These are phyloP conservation scores for Obba rivulosa DNA, from an alignment of 768 basidiomycete species.

Conservation along the genomic window DNA sequence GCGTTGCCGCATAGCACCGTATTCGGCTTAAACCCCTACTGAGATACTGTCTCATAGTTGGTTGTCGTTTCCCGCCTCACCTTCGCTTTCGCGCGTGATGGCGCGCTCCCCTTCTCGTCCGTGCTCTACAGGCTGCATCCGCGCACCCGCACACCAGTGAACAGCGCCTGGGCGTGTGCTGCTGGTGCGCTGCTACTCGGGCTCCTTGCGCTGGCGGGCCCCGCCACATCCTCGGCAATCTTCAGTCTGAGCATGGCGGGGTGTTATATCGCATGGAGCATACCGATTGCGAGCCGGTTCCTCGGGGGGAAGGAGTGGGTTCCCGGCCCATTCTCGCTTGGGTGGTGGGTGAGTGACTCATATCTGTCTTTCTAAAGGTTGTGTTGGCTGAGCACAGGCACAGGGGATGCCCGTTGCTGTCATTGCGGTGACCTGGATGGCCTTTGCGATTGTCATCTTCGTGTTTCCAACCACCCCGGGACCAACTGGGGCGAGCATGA, in stretches of 20 bases:
- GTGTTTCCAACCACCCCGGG: slow-evolving; percentile 29
- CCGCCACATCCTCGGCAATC: slow-evolving; percentile 33
- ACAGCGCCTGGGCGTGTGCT: slow-evolving; percentile 50
- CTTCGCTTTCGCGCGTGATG: slow-evolving; percentile 68
- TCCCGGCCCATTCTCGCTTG: slow-evolving; percentile 33
- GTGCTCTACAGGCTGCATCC: slow-evolving; percentile 56
- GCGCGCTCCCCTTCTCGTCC: slow-evolving; percentile 57
- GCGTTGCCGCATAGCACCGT: neutral
- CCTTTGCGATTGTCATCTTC: slow-evolving; percentile 27
- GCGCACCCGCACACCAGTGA: slow-evolving; percentile 48
- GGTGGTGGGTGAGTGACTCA: slow-evolving; percentile 25
- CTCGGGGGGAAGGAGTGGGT: slow-evolving; percentile 19
- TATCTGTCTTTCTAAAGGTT: slow-evolving; percentile 51
- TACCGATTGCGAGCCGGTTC: slow-evolving; percentile 30
- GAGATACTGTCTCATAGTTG: slow-evolving; percentile 21
- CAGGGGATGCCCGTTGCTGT: slow-evolving; percentile 27
- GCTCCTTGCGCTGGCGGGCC: slow-evolving; percentile 54
- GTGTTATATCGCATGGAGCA: slow-evolving; percentile 24
- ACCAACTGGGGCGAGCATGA: slow-evolving; percentile 29
- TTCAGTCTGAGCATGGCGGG: slow-evolving; percentile 24
- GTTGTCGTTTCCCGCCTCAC: slow-evolving; percentile 53
- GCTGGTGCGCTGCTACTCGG: slow-evolving; percentile 45
- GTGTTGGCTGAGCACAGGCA: slow-evolving; percentile 34
- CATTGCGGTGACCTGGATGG: slow-evolving; percentile 32
- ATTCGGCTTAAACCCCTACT: neutral